These are phyloP conservation scores for Trapa bicornis DNA, from an alignment of 345 rosid species.

Conservation along the genomic window DNA sequence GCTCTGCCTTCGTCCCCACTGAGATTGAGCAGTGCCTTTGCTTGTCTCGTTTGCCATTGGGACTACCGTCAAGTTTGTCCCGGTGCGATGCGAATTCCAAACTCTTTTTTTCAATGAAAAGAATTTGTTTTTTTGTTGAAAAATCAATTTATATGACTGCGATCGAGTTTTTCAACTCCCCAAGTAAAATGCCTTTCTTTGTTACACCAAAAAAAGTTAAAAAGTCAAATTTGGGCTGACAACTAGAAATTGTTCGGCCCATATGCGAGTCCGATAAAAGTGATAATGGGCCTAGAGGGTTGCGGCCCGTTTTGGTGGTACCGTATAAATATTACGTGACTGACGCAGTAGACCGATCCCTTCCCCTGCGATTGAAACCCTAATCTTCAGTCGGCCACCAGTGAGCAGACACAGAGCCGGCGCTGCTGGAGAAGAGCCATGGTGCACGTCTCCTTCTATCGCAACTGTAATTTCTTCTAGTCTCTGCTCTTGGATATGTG, in stretches of 20 bases:
- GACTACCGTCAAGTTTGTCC: too few relatives aligned
- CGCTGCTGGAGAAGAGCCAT: slow-evolving; percentile 12
- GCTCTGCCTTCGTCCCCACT: too few relatives aligned
- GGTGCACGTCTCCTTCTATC: slow-evolving; percentile 35
- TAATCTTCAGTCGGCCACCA: background rate
- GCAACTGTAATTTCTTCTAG: slow-evolving; percentile 25
- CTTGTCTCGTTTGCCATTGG: too few relatives aligned
- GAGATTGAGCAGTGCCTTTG: too few relatives aligned
- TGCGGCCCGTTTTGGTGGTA: slow-evolving; percentile 1
- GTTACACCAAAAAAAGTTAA: too few relatives aligned
- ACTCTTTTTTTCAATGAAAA: too few relatives aligned
- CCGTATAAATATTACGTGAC: background rate
- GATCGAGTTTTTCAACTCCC: too few relatives aligned
- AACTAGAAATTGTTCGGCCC: background rate
- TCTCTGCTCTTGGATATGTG: background rate
- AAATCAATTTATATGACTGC: too few relatives aligned
- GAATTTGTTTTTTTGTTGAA: too few relatives aligned
- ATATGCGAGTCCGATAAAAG: background rate
- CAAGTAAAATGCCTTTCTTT: too few relatives aligned
- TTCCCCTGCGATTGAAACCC: background rate
- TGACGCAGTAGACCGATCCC: background rate
- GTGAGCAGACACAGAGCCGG: slow-evolving; percentile 8
- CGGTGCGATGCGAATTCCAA: too few relatives aligned
- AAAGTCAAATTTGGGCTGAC: background rate
- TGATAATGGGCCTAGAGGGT: background rate